Base-by-base conservation (phyloP, 2,329 filamentous ascomycete genomes). In the Fusarium papillatum region DNA sequence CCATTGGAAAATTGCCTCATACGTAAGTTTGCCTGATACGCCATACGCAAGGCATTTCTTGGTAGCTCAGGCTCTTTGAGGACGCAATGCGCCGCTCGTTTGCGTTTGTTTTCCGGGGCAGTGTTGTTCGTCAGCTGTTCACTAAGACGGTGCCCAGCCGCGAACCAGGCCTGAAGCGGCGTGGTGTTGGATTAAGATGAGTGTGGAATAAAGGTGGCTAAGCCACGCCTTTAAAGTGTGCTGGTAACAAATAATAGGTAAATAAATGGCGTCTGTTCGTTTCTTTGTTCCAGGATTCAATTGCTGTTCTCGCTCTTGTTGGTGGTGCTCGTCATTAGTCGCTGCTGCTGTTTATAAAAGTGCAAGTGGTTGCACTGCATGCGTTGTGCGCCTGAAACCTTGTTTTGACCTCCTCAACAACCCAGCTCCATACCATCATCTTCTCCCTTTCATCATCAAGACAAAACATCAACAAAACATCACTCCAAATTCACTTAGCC, bases 301-400 rank as follows among this genome's bases (percentile, higher is more conserved):
- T 57, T 36, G 29, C 53, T 57, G 13, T 34, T 57, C 53, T n/a
- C 36, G 7, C 19, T 57, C 29, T 57, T 7, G 29, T 57, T 22
- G 53, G 53, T 57, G 19, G 29, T 57, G 53, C 29, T 36, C 29
- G 29, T 16, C 53, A 22, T 57, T 13, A n/a, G 29, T 57, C 43
- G 50, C 31, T 64, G 38, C 26, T 78, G 57, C 63, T 50, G 10
- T 24, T 59, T n/a, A 17, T 19, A 10, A n/a, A 57, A 34, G 53
- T 75, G 61, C 73, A 65, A 68, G 73, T 75, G 66, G 73, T 71
- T 70, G 66, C 70, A 75, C 64, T 57, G 7, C 53, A 57, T 57
- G 29, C 29, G 29, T 34, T 14, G 50, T 55, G 29, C 53, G 19
- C 53, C 19, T 34, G 29, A 57, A 57, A 57, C 53, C 73, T 63